These are phyloP conservation scores for Taiwanofungus camphoratus DNA, from an alignment of 1,284 basidiomycete species.

Conservation along the genomic window DNA sequence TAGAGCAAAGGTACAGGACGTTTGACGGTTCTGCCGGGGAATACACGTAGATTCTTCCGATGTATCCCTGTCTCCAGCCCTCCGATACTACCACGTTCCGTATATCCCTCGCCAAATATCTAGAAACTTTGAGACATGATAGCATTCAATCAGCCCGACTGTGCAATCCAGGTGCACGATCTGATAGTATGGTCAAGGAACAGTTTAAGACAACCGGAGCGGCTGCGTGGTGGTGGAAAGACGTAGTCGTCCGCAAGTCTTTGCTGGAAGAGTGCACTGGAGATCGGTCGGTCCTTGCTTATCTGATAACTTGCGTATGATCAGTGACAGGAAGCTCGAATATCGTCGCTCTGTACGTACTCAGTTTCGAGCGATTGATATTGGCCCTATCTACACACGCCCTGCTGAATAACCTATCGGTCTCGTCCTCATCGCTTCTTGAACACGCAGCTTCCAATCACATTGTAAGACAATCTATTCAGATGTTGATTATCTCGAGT, in stretches of 20 bases:
- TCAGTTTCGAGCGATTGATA: slow-evolving; percentile 44
- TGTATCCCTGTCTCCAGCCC: slow-evolving; percentile 45
- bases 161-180: slow-evolving; percentile 9
- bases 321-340: slow-evolving; percentile 3
- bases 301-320: no score
- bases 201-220: slow-evolving; percentile 6
- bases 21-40: not conserved
- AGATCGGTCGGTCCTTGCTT: slow-evolving; percentile 35
- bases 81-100: slow-evolving; percentile 45
- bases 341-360: not conserved
- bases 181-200: slow-evolving; percentile 11
- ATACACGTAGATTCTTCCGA: slow-evolving; percentile 36
- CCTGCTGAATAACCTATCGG: slow-evolving; percentile 27
- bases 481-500: not conserved
- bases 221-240: slow-evolving; percentile 45
- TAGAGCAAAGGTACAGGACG: slow-evolving; percentile 2
- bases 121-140: slow-evolving; percentile 39
- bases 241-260: slow-evolving; percentile 47
- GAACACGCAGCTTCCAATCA: slow-evolving; percentile 6
- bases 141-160: slow-evolving; percentile 25
- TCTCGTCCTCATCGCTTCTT: slow-evolving; percentile 5
- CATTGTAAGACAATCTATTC: slow-evolving; percentile 3
- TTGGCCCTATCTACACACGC: slow-evolving; percentile 47
- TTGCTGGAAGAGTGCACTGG: slow-evolving; percentile 47
- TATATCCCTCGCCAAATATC: slow-evolving; percentile 42